A percentile compares a stretch with the other conserved stretches of the same genome.
phyloP scores from a whole-genome alignment of 2,329 filamentous ascomycete genomes.

The Alternaria triticimaculans region DNA sequence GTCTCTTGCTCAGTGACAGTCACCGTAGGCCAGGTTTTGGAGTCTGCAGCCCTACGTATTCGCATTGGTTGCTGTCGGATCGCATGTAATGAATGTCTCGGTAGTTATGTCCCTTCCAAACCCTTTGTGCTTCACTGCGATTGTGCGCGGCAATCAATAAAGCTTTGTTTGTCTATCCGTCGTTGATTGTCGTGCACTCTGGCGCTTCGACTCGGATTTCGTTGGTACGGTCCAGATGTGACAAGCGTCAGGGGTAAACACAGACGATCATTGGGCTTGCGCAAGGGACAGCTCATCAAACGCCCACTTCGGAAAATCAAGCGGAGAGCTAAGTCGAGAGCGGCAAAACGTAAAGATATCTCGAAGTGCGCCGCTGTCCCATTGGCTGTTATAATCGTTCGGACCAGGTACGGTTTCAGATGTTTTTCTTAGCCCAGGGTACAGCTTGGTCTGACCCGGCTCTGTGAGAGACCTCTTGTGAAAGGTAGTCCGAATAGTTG shows the following conservation, averaged over 20 bases:
- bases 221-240: conserved; percentile 21
- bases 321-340: conserved; percentile 18
- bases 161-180: conserved; percentile 2
- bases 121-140: not conserved
- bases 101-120: conserved; percentile 53
- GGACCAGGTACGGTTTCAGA: conserved; percentile 31
- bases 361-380: conserved; percentile 1
- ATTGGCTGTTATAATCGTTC: conserved; percentile 21
- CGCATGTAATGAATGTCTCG: conserved; percentile 20
- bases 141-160: conserved; percentile 7
- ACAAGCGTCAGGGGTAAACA: conserved; percentile 30
- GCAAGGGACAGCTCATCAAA: conserved; percentile 28
- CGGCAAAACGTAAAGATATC: conserved; percentile 16
- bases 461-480: conserved; percentile 15
- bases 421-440: conserved; percentile 19
- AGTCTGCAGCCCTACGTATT: conserved; percentile 9
- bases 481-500: conserved; percentile 9
- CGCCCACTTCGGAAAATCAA: conserved; percentile 24
- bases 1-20: conserved; percentile 1
- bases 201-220: conserved; percentile 28
- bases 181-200: conserved; percentile 1
- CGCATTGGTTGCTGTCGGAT: conserved; percentile 19
- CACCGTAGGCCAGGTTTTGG: conserved; percentile 18
- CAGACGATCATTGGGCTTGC: conserved; percentile 28
- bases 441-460: conserved; percentile 18